phyloP scores from a whole-genome alignment of 345 rosid genomes.

The Atalantia buxifolia region DNA sequence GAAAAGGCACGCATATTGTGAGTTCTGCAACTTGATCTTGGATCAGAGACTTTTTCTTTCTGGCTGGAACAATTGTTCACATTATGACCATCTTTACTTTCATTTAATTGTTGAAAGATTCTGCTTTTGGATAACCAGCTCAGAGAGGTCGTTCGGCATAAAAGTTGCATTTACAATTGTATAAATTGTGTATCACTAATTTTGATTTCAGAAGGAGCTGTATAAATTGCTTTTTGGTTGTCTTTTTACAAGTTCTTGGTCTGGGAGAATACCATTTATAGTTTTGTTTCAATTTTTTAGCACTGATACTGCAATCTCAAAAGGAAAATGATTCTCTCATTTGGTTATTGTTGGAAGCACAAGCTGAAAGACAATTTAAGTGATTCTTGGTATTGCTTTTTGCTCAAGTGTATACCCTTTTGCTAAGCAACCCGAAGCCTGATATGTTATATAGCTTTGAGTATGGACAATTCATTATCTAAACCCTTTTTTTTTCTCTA shows the following conservation, averaged over 20 bases:
- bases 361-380: not conserved
- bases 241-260: no score
- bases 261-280: no score
- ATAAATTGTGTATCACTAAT: not conserved
- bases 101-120: not conserved
- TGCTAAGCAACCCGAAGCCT: not conserved
- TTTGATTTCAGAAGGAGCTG: not conserved
- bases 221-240: not conserved
- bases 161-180: not conserved
- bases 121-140: not conserved
- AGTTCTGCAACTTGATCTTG: no score
- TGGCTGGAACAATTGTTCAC: no score
- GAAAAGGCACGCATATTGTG: no score
- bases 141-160: not conserved
- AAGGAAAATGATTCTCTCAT: no score
- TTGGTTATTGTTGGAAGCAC: not conserved
- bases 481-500: no score
- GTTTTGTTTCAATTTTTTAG: no score
- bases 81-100: no score
- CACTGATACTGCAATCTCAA: no score
- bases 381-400: not conserved
- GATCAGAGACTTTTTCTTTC: no score
- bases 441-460: not conserved
- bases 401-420: not conserved
- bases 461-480: no score